phyloP scores from a whole-genome alignment of 345 rosid genomes.

The Reutealis trisperma region DNA sequence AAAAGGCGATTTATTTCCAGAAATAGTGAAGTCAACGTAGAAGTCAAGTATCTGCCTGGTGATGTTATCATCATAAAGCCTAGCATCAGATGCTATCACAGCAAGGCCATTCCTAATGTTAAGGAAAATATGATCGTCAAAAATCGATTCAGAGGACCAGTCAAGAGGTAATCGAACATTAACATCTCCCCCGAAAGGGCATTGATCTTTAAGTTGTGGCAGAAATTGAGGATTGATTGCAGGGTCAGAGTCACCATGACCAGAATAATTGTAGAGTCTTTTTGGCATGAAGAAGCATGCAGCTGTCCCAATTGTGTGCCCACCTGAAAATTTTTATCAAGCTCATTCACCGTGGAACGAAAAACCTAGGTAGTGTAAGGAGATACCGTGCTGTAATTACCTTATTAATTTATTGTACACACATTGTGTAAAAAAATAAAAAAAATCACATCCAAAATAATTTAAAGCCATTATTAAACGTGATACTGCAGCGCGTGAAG shows the following conservation, averaged over 20 bases:
- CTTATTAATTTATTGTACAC: too few species aligned
- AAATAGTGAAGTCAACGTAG: conserved; percentile 40
- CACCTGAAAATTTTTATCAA: conserved; percentile 41
- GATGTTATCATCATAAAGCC: conserved; percentile 55
- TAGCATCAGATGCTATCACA: conserved; percentile 71
- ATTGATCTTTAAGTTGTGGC: conserved; percentile 40
- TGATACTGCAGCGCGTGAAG: too few species aligned
- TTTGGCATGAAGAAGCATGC: conserved; percentile 86
- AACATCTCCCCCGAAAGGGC: conserved; percentile 62
- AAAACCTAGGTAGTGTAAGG: too few species aligned
- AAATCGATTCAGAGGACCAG: conserved; percentile 43
- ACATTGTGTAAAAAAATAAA: too few species aligned
- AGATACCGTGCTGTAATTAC: too few species aligned
- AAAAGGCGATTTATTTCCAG: conserved; percentile 40
- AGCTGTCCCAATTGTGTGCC: conserved; percentile 81
- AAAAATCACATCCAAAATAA: too few species aligned
- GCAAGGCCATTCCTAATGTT: conserved; percentile 70
- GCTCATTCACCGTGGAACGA: too few species aligned
- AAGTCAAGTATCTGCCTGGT: conserved; percentile 54
- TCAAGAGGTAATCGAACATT: conserved; percentile 60
- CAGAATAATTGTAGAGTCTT: conserved; percentile 60
- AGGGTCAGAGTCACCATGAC: conserved; percentile 59
- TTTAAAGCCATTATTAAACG: too few species aligned
- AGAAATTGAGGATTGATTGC: conserved; percentile 49
- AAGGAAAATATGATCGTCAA: conserved; percentile 58